Conservation (phyloP, 768 basidiomycete genomes). For the Lanmaoa rubissima region DNA sequence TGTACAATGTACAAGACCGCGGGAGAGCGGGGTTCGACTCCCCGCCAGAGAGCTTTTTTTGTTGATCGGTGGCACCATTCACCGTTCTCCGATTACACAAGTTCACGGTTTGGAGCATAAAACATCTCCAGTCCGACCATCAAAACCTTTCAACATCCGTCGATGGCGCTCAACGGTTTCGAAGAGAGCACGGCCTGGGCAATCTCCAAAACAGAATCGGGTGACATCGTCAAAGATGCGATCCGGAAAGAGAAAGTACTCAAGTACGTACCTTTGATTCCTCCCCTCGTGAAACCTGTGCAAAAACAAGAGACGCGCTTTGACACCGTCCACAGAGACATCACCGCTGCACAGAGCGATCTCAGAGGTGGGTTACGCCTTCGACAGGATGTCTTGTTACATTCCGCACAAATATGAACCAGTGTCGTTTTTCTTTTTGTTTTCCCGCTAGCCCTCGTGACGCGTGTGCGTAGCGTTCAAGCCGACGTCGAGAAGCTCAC, state of each 20-base stretch:
- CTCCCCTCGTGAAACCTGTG: background rate
- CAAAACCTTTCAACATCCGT: background rate
- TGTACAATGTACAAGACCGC: slow-evolving; percentile 21
- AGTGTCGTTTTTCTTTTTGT: background rate
- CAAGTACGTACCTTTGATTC: slow-evolving; percentile 50
- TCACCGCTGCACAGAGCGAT: slow-evolving; percentile 72
- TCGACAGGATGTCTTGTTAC: background rate
- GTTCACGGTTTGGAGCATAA: background rate
- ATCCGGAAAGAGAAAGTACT: slow-evolving; percentile 74
- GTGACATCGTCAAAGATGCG: slow-evolving; percentile 72
- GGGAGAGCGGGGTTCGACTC: slow-evolving; percentile 46
- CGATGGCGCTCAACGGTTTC: slow-evolving; percentile 47
- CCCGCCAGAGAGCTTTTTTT: slow-evolving; percentile 41
- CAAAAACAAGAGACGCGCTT: background rate
- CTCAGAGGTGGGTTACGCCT: slow-evolving; percentile 54
- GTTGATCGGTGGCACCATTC: background rate
- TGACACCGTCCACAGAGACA: slow-evolving; percentile 51
- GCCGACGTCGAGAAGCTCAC: slow-evolving; percentile 77
- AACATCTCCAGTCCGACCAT: background rate
- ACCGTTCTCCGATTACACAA: background rate
- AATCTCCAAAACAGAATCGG: slow-evolving; percentile 39
- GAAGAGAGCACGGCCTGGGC: slow-evolving; percentile 53
- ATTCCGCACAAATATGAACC: background rate
- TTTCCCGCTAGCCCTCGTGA: slow-evolving; percentile 53
- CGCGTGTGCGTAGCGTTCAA: slow-evolving; percentile 67